Evolutionary conservation across 805 yeast species (phyloP), one percentile per base, ranked within the genome.

Genomic region (Ogataea nonfermentans): DNA sequence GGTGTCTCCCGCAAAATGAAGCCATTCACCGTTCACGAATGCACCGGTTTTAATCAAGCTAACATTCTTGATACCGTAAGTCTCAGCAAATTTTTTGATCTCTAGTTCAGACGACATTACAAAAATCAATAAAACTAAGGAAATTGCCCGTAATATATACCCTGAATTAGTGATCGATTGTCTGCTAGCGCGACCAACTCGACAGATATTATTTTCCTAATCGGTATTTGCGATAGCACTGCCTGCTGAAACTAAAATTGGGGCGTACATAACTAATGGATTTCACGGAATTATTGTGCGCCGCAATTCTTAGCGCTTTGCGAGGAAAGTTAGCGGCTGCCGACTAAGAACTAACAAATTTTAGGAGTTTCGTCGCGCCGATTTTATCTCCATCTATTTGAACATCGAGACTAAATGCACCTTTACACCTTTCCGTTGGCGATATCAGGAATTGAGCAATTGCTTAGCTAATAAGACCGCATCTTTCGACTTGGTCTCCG

Each of bases 11-110:
- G 74, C 62, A 16, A 50, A 36, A 9, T 42, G 25, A 24, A 77
- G 58, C 95, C 95, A 89, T 51, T 79, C 66, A 28, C 96, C 96
- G 53, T 85, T 78, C 59, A 86, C 67, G 49, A 66, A 76, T 3
- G 83, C 83, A 36, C 77, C 73, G n/a, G 79, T 73, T 57, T 70
- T 68, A 42, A 83, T 47, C 25, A 84, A 66, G n/a, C 68, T 67
- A 16, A 65, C 62, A 55, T 79, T 78, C 37, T 68, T 68, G 42
- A 63, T 62, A 14, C 59, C 60, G 38, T 52, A 60, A 40, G 59
- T 61, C 14, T 41, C 44, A 8, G 64, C 66, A 40, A 62, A 52
- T 25, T 49, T 41, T 19, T 47, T 26, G 20, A 60, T 49, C 32
- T 56, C 59, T 23, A 43, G 43, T 13, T 42, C 32, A 4, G 58